phyloP scores from a whole-genome alignment of 1,284 basidiomycete genomes.

The Apiotrichum sp. region DNA sequence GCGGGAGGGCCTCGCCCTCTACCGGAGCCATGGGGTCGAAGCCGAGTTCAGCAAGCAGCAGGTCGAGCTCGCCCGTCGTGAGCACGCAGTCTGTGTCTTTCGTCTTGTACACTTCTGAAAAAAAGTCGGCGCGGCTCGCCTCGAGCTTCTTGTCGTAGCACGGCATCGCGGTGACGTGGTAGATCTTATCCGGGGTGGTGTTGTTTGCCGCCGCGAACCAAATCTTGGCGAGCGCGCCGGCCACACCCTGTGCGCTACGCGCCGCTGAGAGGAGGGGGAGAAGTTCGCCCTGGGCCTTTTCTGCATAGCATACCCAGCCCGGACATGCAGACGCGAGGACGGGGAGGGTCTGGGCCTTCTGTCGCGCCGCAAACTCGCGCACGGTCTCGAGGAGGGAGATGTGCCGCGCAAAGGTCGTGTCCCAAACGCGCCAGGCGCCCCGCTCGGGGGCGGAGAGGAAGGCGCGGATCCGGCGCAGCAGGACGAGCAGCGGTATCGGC shows the following conservation, averaged over 20 bases:
- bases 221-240: slow-evolving; percentile 86
- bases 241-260: slow-evolving; percentile 89
- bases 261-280: slow-evolving; percentile 80
- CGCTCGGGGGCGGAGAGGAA: slow-evolving; percentile 49
- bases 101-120: slow-evolving; percentile 67
- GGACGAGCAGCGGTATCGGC: slow-evolving; percentile 53
- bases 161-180: slow-evolving; percentile 97
- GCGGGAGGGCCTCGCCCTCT: slow-evolving; percentile 48
- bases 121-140: slow-evolving; percentile 86
- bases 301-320: slow-evolving; percentile 98
- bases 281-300: slow-evolving; percentile 94
- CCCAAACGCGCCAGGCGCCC: slow-evolving; percentile 61
- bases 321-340: slow-evolving; percentile 96
- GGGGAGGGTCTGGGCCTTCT: slow-evolving; percentile 55
- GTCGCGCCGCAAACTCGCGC: slow-evolving; percentile 71
- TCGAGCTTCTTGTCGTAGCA: slow-evolving; percentile 99
- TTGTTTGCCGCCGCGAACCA: slow-evolving; percentile 65
- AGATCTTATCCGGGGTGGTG: slow-evolving; percentile 71
- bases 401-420: slow-evolving; percentile 91
- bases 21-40: slow-evolving; percentile 66
- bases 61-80: slow-evolving; percentile 90
- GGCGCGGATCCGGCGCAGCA: slow-evolving; percentile 61
- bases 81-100: slow-evolving; percentile 96
- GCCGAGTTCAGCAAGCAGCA: slow-evolving; percentile 72
- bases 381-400: slow-evolving; percentile 75